Evolutionary conservation across 768 basidiomycete genomes (phyloP), one percentile per base, ranked within the genome.

Genomic region (Suillus hirtellus): DNA sequence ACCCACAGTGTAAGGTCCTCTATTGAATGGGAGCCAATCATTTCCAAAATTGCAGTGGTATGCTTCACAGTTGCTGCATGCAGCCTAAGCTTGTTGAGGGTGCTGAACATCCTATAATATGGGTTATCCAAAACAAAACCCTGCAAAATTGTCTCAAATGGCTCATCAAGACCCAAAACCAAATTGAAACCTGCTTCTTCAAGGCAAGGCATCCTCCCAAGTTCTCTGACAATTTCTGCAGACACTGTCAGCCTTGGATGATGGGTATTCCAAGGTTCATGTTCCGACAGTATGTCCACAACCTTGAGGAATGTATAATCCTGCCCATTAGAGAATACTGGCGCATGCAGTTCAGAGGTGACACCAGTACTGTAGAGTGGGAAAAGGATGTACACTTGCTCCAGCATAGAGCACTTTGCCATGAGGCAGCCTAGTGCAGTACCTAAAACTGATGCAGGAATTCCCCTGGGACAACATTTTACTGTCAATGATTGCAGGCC

Each of bases 161-260:
- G 6, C 14, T 49, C 21, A 12, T 49, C 47, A 24, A 3, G 21
- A 24, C 21, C 47, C 21, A 49, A 14, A 27, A 14, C 21, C 14
- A 49, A 24, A 49, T 14, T 2, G 24, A 49, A 49, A 49, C 21
- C 47, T 12, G 14, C 47, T 14, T 27, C 47, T 49, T 27, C 21
- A 27, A 49, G 47, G 14, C 47, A 49, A 49, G 47, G 47, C 47
- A 49, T 49, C 47, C 47, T 49, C 47, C 47, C 47, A 49, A 49
- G 24, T 27, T 49, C 47, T 49, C 24, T 49, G 47, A 49, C 47
- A 24, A 49, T 49, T 49, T 49, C 47, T 49, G 24, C 47, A 49
- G 47, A 24, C 8, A 49, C 47, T 14, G 24, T 49, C 47, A 49
- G 24, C 47, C 12, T 27, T 49, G 47, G 47, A 24, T 27, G 24